A percentile compares a stretch with the other conserved stretches of the same genome.
phyloP scores from a whole-genome alignment of 257 asterid genomes.

The Verbena officinalis region DNA sequence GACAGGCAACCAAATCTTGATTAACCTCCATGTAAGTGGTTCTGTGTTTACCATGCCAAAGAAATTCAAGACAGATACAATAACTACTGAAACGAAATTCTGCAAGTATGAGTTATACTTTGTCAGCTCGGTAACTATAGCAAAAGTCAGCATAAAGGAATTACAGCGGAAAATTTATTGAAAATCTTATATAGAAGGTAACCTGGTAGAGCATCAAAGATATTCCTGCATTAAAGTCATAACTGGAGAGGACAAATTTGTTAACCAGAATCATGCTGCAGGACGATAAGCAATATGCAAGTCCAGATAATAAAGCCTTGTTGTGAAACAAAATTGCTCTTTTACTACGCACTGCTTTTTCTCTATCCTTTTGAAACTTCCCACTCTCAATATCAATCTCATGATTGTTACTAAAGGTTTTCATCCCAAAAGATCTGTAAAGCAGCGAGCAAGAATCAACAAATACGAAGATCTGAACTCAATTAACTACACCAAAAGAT shows the following conservation, averaged over 20 bases:
- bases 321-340: constrained; percentile 44
- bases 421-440: constrained; percentile 63
- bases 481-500: not conserved
- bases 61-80: constrained; percentile 63
- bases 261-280: constrained; percentile 93
- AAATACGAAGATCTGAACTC: constrained; percentile 16
- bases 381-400: constrained; percentile 69
- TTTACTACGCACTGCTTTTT: constrained; percentile 41
- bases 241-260: constrained; percentile 91
- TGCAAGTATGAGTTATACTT: constrained; percentile 43
- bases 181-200: constrained; percentile 27
- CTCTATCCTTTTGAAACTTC: constrained; percentile 49
- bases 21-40: constrained; percentile 87
- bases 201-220: constrained; percentile 98
- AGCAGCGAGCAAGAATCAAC: constrained; percentile 25
- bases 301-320: constrained; percentile 73
- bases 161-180: constrained; percentile 5
- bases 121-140: constrained; percentile 18
- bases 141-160: not conserved
- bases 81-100: constrained; percentile 81
- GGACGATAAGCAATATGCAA: constrained; percentile 83
- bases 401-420: constrained; percentile 39
- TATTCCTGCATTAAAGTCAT: constrained; percentile 82
- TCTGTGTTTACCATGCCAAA: constrained; percentile 78
- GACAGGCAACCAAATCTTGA: constrained; percentile 96